Conservation (phyloP, 352 stramenopile species). For the Saprolegnia diclina region DNA sequence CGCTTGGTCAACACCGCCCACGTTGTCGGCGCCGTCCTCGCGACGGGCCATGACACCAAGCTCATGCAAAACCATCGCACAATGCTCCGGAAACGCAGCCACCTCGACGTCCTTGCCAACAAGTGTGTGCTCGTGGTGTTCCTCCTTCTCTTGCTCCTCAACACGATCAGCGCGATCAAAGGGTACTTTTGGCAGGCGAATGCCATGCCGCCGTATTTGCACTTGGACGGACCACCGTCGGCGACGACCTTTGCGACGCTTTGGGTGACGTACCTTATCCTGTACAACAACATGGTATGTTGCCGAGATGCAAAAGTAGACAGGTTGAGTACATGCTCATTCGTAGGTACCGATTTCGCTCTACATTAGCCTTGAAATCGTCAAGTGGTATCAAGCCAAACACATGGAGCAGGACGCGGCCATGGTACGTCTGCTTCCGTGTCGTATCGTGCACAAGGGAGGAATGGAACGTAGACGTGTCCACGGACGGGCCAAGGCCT, state of each 20-base stretch:
- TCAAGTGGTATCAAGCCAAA: conserved; percentile 92
- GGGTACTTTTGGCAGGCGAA: background rate
- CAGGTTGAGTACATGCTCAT: no score
- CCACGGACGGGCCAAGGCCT: conserved; percentile 44
- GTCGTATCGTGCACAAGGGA: no score
- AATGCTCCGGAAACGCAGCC: conserved; percentile 76
- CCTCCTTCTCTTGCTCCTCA: conserved; percentile 44
- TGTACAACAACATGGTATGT: conserved; percentile 85
- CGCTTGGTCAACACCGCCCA: conserved; percentile 80
- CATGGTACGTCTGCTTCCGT: conserved; percentile 47
- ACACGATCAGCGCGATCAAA: background rate
- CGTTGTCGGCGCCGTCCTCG: conserved; percentile 67
- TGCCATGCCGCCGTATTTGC: background rate
- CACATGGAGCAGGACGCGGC: conserved; percentile 86
- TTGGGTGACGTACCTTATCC: conserved; percentile 76
- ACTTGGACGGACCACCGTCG: background rate
- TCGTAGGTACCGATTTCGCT: conserved; percentile 93
- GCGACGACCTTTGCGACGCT: conserved; percentile 38
- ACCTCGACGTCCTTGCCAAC: conserved; percentile 65
- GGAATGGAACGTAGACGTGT: no score
- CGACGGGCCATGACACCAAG: conserved; percentile 72
- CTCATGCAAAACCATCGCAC: conserved; percentile 74
- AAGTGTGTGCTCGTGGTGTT: conserved; percentile 78
- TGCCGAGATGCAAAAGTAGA: no score
- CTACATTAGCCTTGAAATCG: conserved; percentile 95